A percentile compares a stretch with the other conserved stretches of the same genome.
These are phyloP conservation scores for Grigorovia humatica DNA, from an alignment of 805 yeast species.

Conservation along the genomic window DNA sequence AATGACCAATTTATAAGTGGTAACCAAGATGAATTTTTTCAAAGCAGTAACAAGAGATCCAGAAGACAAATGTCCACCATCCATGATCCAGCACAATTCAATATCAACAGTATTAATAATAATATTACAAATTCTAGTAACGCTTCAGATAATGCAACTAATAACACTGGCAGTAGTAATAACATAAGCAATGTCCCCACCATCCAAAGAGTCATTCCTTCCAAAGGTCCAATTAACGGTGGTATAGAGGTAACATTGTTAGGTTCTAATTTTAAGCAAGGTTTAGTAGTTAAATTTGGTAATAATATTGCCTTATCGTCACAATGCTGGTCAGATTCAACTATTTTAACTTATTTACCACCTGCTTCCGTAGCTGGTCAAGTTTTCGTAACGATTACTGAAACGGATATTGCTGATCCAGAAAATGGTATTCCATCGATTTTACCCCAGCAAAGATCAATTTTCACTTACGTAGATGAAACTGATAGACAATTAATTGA, in stretches of 20 bases:
- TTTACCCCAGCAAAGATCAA: slow-evolving; percentile 27
- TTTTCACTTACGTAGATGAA: slow-evolving; percentile 89
- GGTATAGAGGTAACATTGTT: slow-evolving; percentile 90
- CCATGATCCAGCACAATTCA: background rate
- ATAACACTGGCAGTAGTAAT: background rate
- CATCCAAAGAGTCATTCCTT: slow-evolving; percentile 84
- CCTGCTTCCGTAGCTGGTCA: slow-evolving; percentile 87
- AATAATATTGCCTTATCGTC: slow-evolving; percentile 69
- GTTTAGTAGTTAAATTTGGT: slow-evolving; percentile 79
- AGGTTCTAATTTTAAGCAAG: slow-evolving; percentile 79
- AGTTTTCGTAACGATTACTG: slow-evolving; percentile 76
- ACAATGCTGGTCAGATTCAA: slow-evolving; percentile 92
- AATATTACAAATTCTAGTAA: background rate
- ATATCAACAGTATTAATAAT: background rate
- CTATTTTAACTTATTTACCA: slow-evolving; percentile 88
- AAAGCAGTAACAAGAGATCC: background rate
- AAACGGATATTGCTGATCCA: slow-evolving; percentile 19
- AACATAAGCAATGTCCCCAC: slow-evolving; percentile 32
- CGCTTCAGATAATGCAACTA: slow-evolving; percentile 1
- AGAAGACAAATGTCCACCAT: background rate
- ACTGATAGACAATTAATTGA: slow-evolving; percentile 92
- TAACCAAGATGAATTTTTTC: background rate
- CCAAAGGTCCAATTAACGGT: slow-evolving; percentile 92
- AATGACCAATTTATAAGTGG: background rate
- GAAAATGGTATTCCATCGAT: slow-evolving; percentile 1